phyloP scores from a whole-genome alignment of 2,329 filamentous ascomycete genomes.

The Mariannaea elegans region DNA sequence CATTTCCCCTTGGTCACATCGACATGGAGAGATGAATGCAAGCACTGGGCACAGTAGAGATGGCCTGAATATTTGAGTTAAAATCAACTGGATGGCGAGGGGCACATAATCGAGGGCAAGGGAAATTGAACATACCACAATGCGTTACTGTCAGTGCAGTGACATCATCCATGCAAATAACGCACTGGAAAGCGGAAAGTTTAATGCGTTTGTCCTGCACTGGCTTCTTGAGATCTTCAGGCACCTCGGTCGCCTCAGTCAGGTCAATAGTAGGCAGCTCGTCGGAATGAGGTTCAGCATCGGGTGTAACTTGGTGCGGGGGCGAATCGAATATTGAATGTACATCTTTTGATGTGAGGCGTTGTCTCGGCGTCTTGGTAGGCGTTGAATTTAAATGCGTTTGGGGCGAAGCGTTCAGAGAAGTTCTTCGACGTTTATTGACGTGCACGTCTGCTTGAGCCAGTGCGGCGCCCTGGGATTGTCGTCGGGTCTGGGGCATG shows the following conservation, averaged over 20 bases:
- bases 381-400: slow-evolving; percentile 15
- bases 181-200: slow-evolving; percentile 68
- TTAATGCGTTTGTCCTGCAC: slow-evolving; percentile 60
- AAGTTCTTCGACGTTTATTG: slow-evolving; percentile 41
- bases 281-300: slow-evolving; percentile 27
- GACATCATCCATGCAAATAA: slow-evolving; percentile 73
- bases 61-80: slow-evolving; percentile 58
- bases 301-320: slow-evolving; percentile 17
- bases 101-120: not conserved
- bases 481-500: slow-evolving; percentile 39
- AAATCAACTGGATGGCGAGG: slow-evolving; percentile 2
- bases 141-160: slow-evolving; percentile 69
- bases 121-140: slow-evolving; percentile 63
- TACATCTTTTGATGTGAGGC: slow-evolving; percentile 23
- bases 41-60: slow-evolving; percentile 70
- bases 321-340: slow-evolving; percentile 43
- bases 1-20: slow-evolving; percentile 66
- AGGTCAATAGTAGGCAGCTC: slow-evolving; percentile 47
- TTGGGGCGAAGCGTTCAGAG: slow-evolving; percentile 18
- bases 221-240: slow-evolving; percentile 53
- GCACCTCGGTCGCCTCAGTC: slow-evolving; percentile 54
- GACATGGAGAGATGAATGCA: slow-evolving; percentile 68
- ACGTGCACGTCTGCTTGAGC: slow-evolving; percentile 21
- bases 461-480: slow-evolving; percentile 25
- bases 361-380: slow-evolving; percentile 10